Evolutionary conservation across 345 rosid genomes (phyloP).

Genomic region (Lumnitzera littorea): DNA sequence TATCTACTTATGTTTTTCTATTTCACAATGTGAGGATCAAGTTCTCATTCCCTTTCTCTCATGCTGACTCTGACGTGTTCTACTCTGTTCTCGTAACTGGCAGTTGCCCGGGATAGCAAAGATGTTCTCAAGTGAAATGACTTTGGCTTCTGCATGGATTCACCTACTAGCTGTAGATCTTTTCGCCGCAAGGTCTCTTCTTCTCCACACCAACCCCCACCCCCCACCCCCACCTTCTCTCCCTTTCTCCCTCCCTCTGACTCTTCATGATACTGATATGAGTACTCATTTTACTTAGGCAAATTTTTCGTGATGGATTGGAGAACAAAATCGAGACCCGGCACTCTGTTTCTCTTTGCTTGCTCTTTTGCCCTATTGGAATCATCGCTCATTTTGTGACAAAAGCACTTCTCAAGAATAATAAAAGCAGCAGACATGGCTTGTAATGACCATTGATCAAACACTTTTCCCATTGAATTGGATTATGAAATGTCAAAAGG

Average conservation of each 20-base stretch:
- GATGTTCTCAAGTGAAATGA: conserved; percentile 81
- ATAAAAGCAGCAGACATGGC: conserved; percentile 13
- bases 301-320: conserved; percentile 75
- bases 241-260: not conserved
- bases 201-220: too few relatives aligned
- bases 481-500: too few relatives aligned
- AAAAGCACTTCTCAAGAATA: conserved; percentile 41
- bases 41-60: not conserved
- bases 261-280: conserved; percentile 2
- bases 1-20: not conserved
- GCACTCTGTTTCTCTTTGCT: conserved; percentile 84
- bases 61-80: not conserved
- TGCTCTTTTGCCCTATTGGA: conserved; percentile 83
- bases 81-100: not conserved
- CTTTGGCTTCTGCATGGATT: conserved; percentile 96
- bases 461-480: too few relatives aligned
- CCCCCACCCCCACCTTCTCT: too few relatives aligned
- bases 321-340: conserved; percentile 75
- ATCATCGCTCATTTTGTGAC: conserved; percentile 59
- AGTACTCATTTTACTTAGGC: conserved; percentile 34
- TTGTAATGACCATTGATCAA: not conserved
- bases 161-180: conserved; percentile 82
- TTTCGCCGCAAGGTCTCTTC: conserved; percentile 73
- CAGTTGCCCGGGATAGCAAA: conserved; percentile 79
- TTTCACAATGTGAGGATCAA: not conserved